Evolutionary conservation across 805 yeast genomes (phyloP).

Genomic region (Yamadazyma takamatsuzukensis): DNA sequence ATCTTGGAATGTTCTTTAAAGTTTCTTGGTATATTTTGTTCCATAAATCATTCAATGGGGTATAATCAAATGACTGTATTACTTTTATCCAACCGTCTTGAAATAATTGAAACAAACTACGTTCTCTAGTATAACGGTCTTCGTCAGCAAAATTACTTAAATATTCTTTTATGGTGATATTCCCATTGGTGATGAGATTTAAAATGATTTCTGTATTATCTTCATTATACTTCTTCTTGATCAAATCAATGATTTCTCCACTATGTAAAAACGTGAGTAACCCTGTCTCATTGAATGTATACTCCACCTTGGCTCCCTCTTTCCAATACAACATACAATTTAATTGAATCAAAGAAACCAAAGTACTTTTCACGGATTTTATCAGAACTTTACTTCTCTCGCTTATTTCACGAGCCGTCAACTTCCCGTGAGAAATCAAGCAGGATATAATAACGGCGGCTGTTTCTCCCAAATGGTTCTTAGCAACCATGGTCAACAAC

Average conservation of each 20-base stretch:
- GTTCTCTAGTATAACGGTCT: slow-evolving; percentile 9
- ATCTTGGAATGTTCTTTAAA: slow-evolving; percentile 32
- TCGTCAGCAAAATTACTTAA: slow-evolving; percentile 21
- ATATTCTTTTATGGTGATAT: slow-evolving; percentile 52
- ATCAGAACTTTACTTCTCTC: slow-evolving; percentile 44
- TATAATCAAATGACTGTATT: slow-evolving; percentile 27
- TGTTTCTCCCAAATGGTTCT: slow-evolving; percentile 63
- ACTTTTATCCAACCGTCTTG: slow-evolving; percentile 35
- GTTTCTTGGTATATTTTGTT: slow-evolving; percentile 31
- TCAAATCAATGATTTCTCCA: slow-evolving; percentile 65
- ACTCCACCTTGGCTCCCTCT: slow-evolving; percentile 33
- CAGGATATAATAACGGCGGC: slow-evolving; percentile 62
- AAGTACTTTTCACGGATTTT: slow-evolving; percentile 53
- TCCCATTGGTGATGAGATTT: slow-evolving; percentile 68
- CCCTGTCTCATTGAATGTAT: slow-evolving; percentile 63
- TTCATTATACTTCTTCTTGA: slow-evolving; percentile 44
- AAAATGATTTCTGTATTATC: slow-evolving; percentile 59
- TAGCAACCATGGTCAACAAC: slow-evolving; percentile 51
- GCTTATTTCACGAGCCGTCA: slow-evolving; percentile 53
- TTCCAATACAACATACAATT: slow-evolving; percentile 69
- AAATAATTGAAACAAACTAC: slow-evolving; percentile 21
- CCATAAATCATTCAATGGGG: slow-evolving; percentile 39
- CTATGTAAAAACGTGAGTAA: slow-evolving; percentile 62
- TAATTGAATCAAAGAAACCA: slow-evolving; percentile 77
- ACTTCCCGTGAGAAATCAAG: slow-evolving; percentile 65